Conservation (phyloP, 148 eudicot species). For the Cornus suecica region DNA sequence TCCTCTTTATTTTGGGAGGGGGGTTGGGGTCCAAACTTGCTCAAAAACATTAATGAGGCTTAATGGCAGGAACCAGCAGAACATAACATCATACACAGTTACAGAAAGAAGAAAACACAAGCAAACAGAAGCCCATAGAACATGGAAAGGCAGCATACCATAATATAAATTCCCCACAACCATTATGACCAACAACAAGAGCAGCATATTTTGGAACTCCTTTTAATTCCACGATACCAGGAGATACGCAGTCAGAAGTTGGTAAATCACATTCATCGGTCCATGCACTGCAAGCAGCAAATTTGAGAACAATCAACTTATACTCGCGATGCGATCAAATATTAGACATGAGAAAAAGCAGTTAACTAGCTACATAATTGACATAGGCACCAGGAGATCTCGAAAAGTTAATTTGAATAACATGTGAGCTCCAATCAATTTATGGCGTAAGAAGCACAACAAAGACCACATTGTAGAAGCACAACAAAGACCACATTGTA, state of each 20-base stretch:
- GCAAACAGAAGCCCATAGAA: not conserved
- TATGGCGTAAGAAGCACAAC: not conserved
- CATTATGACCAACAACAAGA: constrained; percentile 82
- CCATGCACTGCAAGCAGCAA: constrained; percentile 46
- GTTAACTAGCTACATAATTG: not conserved
- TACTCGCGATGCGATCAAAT: not conserved
- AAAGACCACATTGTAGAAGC: not conserved
- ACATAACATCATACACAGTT: not conserved
- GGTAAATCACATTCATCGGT: constrained; percentile 55
- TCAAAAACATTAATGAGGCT: not conserved
- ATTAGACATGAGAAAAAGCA: not conserved
- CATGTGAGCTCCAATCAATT: not conserved
- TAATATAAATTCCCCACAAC: constrained; percentile 77
- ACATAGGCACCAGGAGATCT: not conserved
- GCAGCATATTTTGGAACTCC: constrained; percentile 57
- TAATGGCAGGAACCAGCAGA: not conserved
- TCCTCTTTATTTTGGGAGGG: not conserved
- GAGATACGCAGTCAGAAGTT: constrained; percentile 60
- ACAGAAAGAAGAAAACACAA: not conserved
- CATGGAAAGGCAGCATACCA: constrained; percentile 53
- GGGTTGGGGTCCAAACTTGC: not conserved
- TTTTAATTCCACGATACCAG: constrained; percentile 68
- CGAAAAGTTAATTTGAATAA: not conserved
- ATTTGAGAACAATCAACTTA: constrained; percentile 2
- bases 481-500: not conserved